Base-by-base conservation (phyloP, 306 rosid genomes). In the Begonia masoniana region DNA sequence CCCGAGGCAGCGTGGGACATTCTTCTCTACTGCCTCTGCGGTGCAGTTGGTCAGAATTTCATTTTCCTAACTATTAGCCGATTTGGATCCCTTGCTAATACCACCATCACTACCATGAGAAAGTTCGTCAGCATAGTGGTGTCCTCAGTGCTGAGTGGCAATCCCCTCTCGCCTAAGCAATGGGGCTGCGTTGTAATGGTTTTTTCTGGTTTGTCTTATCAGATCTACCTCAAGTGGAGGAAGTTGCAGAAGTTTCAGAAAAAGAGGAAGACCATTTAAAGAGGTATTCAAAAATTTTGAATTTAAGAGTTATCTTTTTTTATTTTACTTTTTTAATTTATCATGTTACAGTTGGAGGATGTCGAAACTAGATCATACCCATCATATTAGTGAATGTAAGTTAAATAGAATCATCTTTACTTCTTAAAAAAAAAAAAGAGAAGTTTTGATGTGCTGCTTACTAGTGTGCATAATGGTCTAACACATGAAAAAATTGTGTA, bases 1-100 rank as follows among this genome's bases (percentile, higher is more conserved):
- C 96, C 96, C 12, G 96, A 86, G 62, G 96, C 82, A 71, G 92
- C 95, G 47, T 86, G 94, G 95, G 96, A 92, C 76, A 86, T 86
- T 52, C 60, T 86, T 47, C 70, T 81, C 51, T 92, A 73, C 52
- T 92, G 99, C 56, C 87, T 92, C 26, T 92, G 99, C 61, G 99
- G 99, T 49, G 99, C 96, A 2, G 96, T 86, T 13, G 99, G 99
- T 67, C 99, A 86, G 78, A 92, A 92, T 54, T 92, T 92, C 63
- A 92, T 92, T 63, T 92, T 92, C 80, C 74, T 92, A 55, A 92
- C 96, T 17, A 92, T 92, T 52, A 86, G 99, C 68, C 77, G 79
- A 55, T 92, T 92, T 47, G 99, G 99, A 43, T 92, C 99, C 43
- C 76, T 92, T 41, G 96, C 95, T 9, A 86, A 92, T 60, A 92